Percentiles rank a stretch among this genome's conserved stretches.
Evolutionary conservation across 139 green algal species (phyloP).

Genomic region (Micractinium conductrix): DNA sequence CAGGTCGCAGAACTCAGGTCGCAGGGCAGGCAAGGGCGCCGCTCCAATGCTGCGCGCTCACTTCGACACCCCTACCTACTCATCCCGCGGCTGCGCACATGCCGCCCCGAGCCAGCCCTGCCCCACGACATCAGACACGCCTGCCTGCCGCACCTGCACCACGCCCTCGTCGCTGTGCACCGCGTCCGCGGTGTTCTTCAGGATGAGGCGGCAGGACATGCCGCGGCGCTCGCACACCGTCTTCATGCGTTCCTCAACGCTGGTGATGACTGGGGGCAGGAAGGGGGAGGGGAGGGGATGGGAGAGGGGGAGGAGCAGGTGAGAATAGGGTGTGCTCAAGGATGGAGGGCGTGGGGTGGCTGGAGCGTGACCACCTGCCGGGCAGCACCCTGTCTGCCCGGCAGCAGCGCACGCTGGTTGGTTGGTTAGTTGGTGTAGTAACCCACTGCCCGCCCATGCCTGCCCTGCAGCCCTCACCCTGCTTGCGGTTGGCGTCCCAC

Average conservation of each 20-base stretch:
- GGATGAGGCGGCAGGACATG: constrained; percentile 56
- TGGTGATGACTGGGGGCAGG: not conserved
- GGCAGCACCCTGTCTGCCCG: too few relatives aligned
- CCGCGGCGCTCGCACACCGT: constrained; percentile 48
- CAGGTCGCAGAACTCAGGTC: not conserved
- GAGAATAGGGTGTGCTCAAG: not conserved
- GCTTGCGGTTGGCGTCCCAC: constrained; percentile 33
- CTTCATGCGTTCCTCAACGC: not conserved
- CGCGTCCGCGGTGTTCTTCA: constrained; percentile 66
- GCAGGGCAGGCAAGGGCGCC: not conserved
- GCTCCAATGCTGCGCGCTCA: too few relatives aligned
- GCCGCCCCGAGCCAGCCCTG: too few relatives aligned
- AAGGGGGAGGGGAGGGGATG: not conserved
- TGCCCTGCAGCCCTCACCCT: constrained; percentile 6
- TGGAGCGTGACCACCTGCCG: too few relatives aligned
- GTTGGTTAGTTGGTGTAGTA: too few relatives aligned
- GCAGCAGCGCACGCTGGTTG: too few relatives aligned
- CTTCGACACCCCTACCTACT: too few relatives aligned
- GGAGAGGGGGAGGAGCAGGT: not conserved
- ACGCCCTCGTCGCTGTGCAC: constrained; percentile 58
- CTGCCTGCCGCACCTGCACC: constrained; percentile 7
- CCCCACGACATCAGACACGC: not conserved
- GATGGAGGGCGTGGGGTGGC: not conserved
- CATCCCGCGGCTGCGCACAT: too few relatives aligned
- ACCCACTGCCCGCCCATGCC: too few relatives aligned